Conservation (phyloP, 768 basidiomycete species). For the Tephrocybe sp. region DNA sequence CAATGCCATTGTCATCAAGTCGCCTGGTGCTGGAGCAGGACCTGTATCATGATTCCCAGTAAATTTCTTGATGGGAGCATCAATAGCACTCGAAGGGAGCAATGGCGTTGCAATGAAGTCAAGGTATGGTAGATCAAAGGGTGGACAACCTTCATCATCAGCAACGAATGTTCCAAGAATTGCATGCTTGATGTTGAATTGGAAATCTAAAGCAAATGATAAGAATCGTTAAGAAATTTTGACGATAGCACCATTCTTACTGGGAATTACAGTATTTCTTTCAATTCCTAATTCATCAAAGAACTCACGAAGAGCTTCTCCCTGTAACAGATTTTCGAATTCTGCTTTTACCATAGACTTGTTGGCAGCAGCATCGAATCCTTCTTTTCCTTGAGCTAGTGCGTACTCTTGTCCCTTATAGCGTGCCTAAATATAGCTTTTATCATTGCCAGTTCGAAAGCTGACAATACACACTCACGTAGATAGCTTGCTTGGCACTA, state of each 20-base stretch:
- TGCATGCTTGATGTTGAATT: slow-evolving; percentile 10
- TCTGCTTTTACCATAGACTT: slow-evolving; percentile 9
- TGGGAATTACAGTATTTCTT: neutral
- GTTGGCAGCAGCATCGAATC: neutral
- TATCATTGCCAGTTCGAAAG: too few species aligned
- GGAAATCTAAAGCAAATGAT: slow-evolving; percentile 1
- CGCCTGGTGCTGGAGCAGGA: neutral
- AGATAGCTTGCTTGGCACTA: slow-evolving; percentile 13
- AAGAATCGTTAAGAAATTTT: neutral
- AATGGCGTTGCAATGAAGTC: slow-evolving; percentile 19
- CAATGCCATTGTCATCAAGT: slow-evolving; percentile 13
- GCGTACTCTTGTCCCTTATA: slow-evolving; percentile 12
- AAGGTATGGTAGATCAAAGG: neutral
- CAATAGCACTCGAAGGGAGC: slow-evolving; percentile 12
- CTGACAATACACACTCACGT: slow-evolving; percentile 2
- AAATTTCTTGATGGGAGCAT: slow-evolving; percentile 18
- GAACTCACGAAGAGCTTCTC: slow-evolving; percentile 7
- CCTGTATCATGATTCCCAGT: slow-evolving; percentile 19
- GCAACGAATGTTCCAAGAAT: slow-evolving; percentile 8
- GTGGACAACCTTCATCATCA: neutral
- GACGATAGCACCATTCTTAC: neutral
- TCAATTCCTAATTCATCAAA: slow-evolving; percentile 13
- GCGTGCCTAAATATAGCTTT: too few species aligned
- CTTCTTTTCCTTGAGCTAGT: slow-evolving; percentile 7
- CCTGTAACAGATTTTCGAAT: slow-evolving; percentile 14